These are phyloP conservation scores for Ceratobasidium papillatum DNA, from an alignment of 1,284 basidiomycete species.

Conservation along the genomic window DNA sequence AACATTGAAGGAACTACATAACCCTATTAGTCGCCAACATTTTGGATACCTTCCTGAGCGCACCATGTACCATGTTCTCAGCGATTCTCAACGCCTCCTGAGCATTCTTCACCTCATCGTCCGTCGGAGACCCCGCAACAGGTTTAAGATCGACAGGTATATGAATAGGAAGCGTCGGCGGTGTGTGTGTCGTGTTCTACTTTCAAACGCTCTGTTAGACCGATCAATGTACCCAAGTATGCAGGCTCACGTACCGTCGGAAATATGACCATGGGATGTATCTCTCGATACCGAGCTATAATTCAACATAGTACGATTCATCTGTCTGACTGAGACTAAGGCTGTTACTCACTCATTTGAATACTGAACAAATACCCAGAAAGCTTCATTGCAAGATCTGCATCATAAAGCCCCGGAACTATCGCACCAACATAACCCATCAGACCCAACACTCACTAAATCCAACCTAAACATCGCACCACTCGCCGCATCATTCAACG, in stretches of 20 bases:
- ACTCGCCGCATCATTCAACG: background rate
- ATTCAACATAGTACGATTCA: background rate
- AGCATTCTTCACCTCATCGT: conserved; percentile 1
- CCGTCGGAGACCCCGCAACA: conserved; percentile 16
- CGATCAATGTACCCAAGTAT: too few relatives aligned
- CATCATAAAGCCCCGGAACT: background rate
- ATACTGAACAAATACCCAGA: conserved; percentile 6
- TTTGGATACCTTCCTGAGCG: background rate
- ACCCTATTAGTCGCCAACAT: background rate
- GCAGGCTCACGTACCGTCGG: background rate
- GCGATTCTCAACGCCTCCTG: background rate
- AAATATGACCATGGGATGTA: background rate
- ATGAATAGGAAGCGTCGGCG: conserved; percentile 4
- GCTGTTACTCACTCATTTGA: conserved; percentile 31
- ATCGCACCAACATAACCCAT: background rate
- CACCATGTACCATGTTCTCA: conserved; percentile 18
- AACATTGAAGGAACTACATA: background rate
- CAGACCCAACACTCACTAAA: too few relatives aligned
- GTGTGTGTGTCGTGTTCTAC: background rate
- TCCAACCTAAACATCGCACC: too few relatives aligned
- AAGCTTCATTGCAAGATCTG: conserved; percentile 7
- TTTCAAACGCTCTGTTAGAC: background rate
- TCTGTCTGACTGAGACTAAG: background rate
- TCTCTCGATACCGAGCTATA: background rate
- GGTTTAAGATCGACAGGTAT: conserved; percentile 2